Evolutionary conservation across 306 rosid species (phyloP), one percentile per base, ranked within the genome.

Genomic region (Cucumis melo): DNA sequence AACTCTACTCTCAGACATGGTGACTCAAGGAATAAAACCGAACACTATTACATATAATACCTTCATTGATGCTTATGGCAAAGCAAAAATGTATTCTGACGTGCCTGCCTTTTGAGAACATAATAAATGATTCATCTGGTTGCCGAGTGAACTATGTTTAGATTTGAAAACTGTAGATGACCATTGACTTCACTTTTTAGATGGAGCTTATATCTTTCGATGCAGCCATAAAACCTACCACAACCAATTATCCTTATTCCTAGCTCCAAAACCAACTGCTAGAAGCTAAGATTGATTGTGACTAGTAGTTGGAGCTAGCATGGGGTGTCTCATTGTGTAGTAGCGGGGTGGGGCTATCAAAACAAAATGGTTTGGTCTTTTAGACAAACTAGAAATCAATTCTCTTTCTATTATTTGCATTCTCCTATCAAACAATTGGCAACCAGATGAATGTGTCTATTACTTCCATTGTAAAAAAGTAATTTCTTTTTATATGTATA

Each of bases 61-160:
- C 82, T 89, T 91, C 76, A 90, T 93, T 5, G 97, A 93, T 80
- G 91, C 96, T 56, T 91, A 90, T 76, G 98, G 95, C 81, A 93
- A 91, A 86, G 91, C 94, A 63, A 91, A 86, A 89, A 89, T 74
- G 98, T 93, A 89, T 7, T 74, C 85, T 58, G 29, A 12, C 27
- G 80, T 44, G 78, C 62, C 81, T 74, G 79, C 66, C 68, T 68
- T 77, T 66, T 23, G 17, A 34, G 53, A 75, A 19, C 64, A 80
- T 78, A 78, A 7, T 44, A 70, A 78, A 41, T 78, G 79, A 78
- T 76, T 67, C 76, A 14, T 82, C 78, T 80, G 76, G 83, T 86
- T 83, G 74, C 86, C 75, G 78, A 59, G 39, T 77, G 75, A 75
- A 77, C 39, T 60, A 60, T 27, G 66, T 34, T 60, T 60, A 60